These are phyloP conservation scores for Silene latifolia DNA, from an alignment of 148 eudicot species.

Conservation along the genomic window DNA sequence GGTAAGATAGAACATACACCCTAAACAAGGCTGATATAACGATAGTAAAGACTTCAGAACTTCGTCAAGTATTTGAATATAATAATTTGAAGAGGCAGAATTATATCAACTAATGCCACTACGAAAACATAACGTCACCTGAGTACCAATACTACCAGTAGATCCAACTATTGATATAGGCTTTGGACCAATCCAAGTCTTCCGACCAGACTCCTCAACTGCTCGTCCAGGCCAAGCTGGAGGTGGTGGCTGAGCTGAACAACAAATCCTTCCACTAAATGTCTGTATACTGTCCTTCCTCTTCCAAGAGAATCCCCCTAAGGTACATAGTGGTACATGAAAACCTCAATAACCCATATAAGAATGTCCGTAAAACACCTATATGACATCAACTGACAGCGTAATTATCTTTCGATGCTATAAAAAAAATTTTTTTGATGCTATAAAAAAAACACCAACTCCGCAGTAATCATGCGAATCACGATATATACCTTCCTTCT, in stretches of 20 bases:
- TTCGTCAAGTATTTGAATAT: too few species aligned
- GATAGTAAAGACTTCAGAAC: not conserved
- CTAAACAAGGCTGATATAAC: not conserved
- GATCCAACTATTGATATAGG: slow-evolving; percentile 93
- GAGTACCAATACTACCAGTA: slow-evolving; percentile 98
- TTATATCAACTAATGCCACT: not conserved
- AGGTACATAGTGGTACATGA: not conserved
- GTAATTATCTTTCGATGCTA: not conserved
- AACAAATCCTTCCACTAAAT: slow-evolving; percentile 50
- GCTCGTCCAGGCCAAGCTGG: slow-evolving; percentile 99
- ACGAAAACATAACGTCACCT: slow-evolving; percentile 38
- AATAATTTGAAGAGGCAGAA: not conserved
- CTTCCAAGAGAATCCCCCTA: slow-evolving; percentile 61
- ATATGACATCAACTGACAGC: too few species aligned
- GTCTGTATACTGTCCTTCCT: slow-evolving; percentile 46
- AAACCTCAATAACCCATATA: too few species aligned
- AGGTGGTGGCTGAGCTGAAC: slow-evolving; percentile 82
- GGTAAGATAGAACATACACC: not conserved
- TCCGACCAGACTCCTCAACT: slow-evolving; percentile 53
- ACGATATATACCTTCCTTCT: not conserved
- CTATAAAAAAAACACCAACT: slow-evolving; percentile 1
- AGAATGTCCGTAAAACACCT: too few species aligned
- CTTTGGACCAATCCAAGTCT: slow-evolving; percentile 88
- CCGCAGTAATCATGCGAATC: too few species aligned
- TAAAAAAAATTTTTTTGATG: not conserved